Percentiles rank a stretch among this genome's conserved stretches.
Evolutionary conservation across 1,284 basidiomycete genomes (phyloP).

Genomic region (Sphaerobolus stellatus): DNA sequence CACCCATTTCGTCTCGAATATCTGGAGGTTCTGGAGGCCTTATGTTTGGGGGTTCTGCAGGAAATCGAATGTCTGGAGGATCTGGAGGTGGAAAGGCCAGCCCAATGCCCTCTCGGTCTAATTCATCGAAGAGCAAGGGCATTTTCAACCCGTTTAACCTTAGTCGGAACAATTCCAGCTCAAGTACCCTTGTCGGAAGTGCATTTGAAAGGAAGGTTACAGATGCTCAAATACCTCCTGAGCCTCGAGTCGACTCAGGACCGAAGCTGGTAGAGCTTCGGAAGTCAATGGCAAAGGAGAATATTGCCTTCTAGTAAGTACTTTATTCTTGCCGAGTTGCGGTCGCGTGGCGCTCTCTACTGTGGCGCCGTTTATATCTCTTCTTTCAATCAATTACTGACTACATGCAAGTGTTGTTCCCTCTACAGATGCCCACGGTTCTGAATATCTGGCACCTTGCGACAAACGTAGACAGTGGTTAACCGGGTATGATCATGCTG

Average conservation of each 20-base stretch:
- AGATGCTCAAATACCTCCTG: slow-evolving; percentile 50
- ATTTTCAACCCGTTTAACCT: slow-evolving; percentile 11
- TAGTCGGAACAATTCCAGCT: slow-evolving; percentile 18
- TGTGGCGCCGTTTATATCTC: not conserved
- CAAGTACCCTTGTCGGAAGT: slow-evolving; percentile 70
- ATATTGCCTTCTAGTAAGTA: slow-evolving; percentile 83
- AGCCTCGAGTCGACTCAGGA: slow-evolving; percentile 54
- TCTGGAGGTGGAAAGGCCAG: not conserved
- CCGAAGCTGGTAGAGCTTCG: slow-evolving; percentile 67
- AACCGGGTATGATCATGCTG: slow-evolving; percentile 59
- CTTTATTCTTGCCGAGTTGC: too few relatives aligned
- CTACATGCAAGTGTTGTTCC: slow-evolving; percentile 58
- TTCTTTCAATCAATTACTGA: not conserved
- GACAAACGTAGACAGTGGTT: slow-evolving; percentile 86
- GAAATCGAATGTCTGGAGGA: not conserved
- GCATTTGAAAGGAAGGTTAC: slow-evolving; percentile 65
- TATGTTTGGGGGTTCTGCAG: too few relatives aligned
- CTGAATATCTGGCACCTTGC: slow-evolving; percentile 79
- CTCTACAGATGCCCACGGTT: slow-evolving; percentile 85
- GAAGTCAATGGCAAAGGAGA: slow-evolving; percentile 69
- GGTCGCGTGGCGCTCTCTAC: too few relatives aligned
- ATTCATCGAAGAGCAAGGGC: slow-evolving; percentile 18
- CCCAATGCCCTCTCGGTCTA: not conserved
- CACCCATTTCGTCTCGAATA: not conserved
- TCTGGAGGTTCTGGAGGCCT: not conserved